Conservation (phyloP, 208 protist species). For the Leishmania major region DNA sequence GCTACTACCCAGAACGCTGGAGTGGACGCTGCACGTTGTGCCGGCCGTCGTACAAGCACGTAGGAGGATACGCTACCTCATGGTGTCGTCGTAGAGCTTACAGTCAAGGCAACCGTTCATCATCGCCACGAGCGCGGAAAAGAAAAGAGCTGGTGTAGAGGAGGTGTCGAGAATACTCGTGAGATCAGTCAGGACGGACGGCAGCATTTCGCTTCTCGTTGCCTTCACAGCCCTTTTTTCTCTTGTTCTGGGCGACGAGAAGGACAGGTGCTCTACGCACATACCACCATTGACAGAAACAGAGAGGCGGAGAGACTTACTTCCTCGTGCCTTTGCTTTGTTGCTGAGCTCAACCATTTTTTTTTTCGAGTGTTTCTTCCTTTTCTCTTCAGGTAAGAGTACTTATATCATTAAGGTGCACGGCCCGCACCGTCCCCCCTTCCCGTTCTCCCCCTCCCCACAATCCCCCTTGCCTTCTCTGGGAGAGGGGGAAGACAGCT, state of each 20-base stretch:
- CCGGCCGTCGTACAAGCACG: not conserved
- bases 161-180: not conserved
- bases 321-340: not conserved
- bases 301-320: not conserved
- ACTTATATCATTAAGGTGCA: not conserved
- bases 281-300: not conserved
- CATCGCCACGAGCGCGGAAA: not conserved
- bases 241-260: not conserved
- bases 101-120: not conserved
- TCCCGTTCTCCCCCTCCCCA: too few relatives aligned
- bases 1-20: not conserved
- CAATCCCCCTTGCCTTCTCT: too few relatives aligned
- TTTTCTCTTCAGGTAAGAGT: not conserved
- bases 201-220: not conserved
- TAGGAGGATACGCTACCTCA: not conserved
- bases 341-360: not conserved
- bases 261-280: not conserved
- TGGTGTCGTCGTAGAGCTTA: not conserved
- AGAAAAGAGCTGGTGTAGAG: not conserved
- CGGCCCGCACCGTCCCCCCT: not conserved
- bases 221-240: not conserved
- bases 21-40: not conserved
- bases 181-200: not conserved
- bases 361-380: not conserved
- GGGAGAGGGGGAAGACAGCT: too few relatives aligned